Evolutionary conservation across 2,329 filamentous ascomycete species (phyloP).

Genomic region (Thielaviopsis populi): DNA sequence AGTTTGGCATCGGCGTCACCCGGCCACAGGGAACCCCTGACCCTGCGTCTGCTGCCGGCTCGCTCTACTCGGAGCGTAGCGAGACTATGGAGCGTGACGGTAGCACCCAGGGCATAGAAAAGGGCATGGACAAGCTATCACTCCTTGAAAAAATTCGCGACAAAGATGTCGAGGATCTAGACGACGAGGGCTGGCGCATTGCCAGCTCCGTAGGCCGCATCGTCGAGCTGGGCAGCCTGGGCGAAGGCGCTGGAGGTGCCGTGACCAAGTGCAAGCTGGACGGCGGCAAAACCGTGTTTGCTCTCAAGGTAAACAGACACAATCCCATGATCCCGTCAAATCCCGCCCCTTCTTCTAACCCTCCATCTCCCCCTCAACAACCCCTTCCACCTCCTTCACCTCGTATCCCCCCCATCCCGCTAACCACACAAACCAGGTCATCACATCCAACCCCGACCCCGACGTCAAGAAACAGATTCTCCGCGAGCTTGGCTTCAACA

Average conservation of each 20-base stretch:
- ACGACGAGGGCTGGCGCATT: conserved; percentile 89
- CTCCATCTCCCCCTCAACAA: background rate
- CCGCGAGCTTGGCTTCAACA: conserved; percentile 93
- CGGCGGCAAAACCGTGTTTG: conserved; percentile 87
- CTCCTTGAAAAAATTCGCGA: conserved; percentile 37
- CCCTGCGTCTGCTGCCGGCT: conserved; percentile 71
- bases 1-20: conserved; percentile 51
- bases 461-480: conserved; percentile 98
- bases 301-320: conserved; percentile 60
- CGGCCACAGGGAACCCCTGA: conserved; percentile 59
- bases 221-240: conserved; percentile 72
- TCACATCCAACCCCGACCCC: conserved; percentile 93
- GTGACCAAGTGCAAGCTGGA: conserved; percentile 84
- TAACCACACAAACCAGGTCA: conserved; percentile 46
- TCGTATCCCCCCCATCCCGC: background rate
- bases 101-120: conserved; percentile 59
- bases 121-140: conserved; percentile 61
- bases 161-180: conserved; percentile 82
- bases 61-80: conserved; percentile 65
- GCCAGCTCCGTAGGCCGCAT: conserved; percentile 82
- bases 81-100: conserved; percentile 51
- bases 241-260: conserved; percentile 88
- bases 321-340: background rate
- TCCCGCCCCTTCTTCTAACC: background rate
- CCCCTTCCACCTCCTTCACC: no score